Evolutionary conservation across 495 filamentous ascomycete genomes (phyloP), one percentile per base, ranked within the genome.

Genomic region (Penicillium macrosclerotiorum): DNA sequence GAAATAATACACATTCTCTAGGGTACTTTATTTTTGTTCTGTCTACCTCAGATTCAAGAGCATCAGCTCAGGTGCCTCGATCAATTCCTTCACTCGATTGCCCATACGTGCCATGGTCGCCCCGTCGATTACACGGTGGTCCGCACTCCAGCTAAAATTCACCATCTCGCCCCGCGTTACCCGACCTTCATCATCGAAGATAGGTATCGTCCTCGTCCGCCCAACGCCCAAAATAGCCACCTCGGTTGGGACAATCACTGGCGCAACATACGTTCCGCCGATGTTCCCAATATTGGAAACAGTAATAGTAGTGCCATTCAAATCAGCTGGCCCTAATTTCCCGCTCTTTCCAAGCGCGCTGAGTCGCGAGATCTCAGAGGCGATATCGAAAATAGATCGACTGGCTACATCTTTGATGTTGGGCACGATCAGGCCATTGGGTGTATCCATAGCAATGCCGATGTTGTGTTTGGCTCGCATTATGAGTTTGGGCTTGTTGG

Each of bases 231-330:
- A 67, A 59, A 99, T 97, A 8, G 89, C 90, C 16, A 96, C 87
- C 64, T 99, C 92, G 31, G 75, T 84, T 33, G 84, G 80, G 18
- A 94, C 85, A 46, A 97, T 85, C n/a, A 99, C 84, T 1, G 94
- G 94, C 4, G 83, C 80, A 18, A 97, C 82, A 54, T 94, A 95
- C 1, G 86, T 92, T 3, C 94, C 94, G 13, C 94, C 94, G 30
- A 99, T 90, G 51, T 81, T 94, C n/a, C 94, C 94, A 48, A 99
- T 91, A 58, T 99, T 99, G 47, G 89, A 95, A 19, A 99, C 81
- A 0, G 94, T 96, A 58, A 99, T 90, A 0, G 93, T 96, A 3
- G 90, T 90, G 24, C 91, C 91, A 37, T 68, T 79, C 38, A 97
- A 68, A 67, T 99, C 91, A 7, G 80, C 74, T 4, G 84, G 72